phyloP scores from a whole-genome alignment of 202 grass and related monocot species.

The Alloteropsis angusta region DNA sequence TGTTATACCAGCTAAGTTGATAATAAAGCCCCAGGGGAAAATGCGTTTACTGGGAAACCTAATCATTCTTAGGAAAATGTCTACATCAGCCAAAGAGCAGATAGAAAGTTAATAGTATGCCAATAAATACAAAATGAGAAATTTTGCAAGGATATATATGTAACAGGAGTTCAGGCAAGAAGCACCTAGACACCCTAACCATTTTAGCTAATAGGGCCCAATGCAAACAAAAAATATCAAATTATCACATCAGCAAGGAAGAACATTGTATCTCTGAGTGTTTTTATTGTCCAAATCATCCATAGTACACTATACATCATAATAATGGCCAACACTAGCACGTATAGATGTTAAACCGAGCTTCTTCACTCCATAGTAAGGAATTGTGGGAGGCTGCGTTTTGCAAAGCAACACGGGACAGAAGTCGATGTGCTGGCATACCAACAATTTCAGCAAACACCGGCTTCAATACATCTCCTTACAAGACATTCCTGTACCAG shows the following conservation, averaged over 20 bases:
- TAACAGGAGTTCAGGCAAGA: neutral
- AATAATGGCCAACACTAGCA: neutral
- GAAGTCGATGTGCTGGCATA: neutral
- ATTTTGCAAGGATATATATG: neutral
- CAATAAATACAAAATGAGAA: constrained; percentile 2
- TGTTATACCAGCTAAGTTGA: neutral
- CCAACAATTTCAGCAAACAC: neutral
- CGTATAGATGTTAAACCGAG: neutral
- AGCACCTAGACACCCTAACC: neutral
- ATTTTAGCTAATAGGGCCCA: neutral
- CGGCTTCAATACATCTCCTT: neutral
- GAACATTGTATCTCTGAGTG: neutral
- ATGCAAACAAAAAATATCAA: neutral
- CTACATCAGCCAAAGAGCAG: neutral
- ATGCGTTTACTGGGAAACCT: neutral
- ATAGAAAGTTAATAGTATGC: constrained; percentile 2
- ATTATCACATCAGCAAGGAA: neutral
- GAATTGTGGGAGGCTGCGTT: neutral
- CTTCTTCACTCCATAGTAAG: neutral
- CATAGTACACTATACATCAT: neutral
- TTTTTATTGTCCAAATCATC: neutral
- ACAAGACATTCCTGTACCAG: neutral
- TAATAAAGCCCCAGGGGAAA: neutral
- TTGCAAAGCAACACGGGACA: neutral
- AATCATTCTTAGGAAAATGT: neutral